phyloP scores from a whole-genome alignment of 2,329 filamentous ascomycete genomes.

The Sodiomyces alkalinus region DNA sequence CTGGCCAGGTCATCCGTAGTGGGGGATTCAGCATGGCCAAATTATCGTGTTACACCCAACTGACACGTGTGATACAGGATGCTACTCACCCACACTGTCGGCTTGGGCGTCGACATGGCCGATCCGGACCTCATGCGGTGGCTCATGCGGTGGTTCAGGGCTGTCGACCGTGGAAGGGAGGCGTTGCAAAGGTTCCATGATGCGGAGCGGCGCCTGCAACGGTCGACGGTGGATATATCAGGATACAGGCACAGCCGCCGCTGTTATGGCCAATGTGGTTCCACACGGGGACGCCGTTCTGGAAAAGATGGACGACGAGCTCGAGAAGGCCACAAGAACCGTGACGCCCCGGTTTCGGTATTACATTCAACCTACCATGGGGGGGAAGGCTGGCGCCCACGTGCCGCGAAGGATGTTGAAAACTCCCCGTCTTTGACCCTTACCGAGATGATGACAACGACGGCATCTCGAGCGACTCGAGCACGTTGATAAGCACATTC shows the following conservation, averaged over 20 bases:
- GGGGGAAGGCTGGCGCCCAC: too few species aligned
- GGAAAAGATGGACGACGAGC: slow-evolving; percentile 19
- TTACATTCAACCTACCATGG: too few species aligned
- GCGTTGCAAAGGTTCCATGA: slow-evolving; percentile 24
- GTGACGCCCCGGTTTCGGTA: too few species aligned
- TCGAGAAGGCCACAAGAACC: slow-evolving; percentile 23
- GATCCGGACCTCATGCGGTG: slow-evolving; percentile 24
- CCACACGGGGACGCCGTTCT: slow-evolving; percentile 22
- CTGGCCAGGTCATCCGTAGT: too few species aligned
- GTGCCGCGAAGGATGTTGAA: too few species aligned
- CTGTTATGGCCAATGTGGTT: slow-evolving; percentile 21
- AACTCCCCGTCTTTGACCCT: not conserved
- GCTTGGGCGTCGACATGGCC: slow-evolving; percentile 26
- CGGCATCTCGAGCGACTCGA: slow-evolving; percentile 20
- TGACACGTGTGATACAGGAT: slow-evolving; percentile 11
- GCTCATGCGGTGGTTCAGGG: too few species aligned
- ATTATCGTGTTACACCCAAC: too few species aligned
- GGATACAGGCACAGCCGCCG: slow-evolving; percentile 22
- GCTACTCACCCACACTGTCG: slow-evolving; percentile 34
- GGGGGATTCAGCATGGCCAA: too few species aligned
- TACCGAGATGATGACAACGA: not conserved
- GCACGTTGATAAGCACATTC: slow-evolving; percentile 28
- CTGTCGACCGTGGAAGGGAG: slow-evolving; percentile 22
- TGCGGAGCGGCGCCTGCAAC: slow-evolving; percentile 27
- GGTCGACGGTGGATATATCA: slow-evolving; percentile 26